Evolutionary conservation across 1,284 basidiomycete genomes (phyloP), one percentile per base, ranked within the genome.

Genomic region (Retiboletus flavoniger): DNA sequence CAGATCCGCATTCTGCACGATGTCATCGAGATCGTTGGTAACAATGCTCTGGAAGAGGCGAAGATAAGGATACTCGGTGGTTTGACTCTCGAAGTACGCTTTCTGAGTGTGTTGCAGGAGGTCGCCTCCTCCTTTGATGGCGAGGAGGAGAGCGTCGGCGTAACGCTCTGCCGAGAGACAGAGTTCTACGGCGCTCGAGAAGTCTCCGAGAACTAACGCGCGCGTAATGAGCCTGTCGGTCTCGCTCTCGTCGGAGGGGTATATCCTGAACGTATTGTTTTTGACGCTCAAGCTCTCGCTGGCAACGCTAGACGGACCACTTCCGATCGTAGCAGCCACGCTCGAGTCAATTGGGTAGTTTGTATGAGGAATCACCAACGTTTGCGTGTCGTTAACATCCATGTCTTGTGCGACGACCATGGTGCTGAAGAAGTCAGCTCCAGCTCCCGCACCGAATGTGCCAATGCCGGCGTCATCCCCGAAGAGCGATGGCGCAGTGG

Each of bases 21-120:
- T 50, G 14, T 70, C 69, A 9, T 85, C 80, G 13, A 99, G 83
- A 65, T 98, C 95, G 67, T 95, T 89, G 49, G 89, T 90, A 55
- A 98, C 93, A 65, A 99, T 94, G 24, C 90, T 93, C 72, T 98
- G 94, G 83, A 96, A 94, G 7, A 99, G 82, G 34, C 96, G 91
- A 24, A 98, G 83, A 74, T 98, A 98, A 0, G 95, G 93, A 19
- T 91, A 75, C 7, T 83, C 75, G 13, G 84, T 79, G 4, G 91
- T 91, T 56, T 86, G 83, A 49, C 85, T 82, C 67, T 92, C 88
- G 66, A 99, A 99, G 76, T 98, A 99, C 0, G 91, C 89, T 72
- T 93, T 93, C 68, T 98, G 95, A 0, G 95, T 96, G 53, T 84
- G 85, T 41, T 87, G 84, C 21, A 99, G 78, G n/a, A 99, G 84